Conservation (phyloP, 345 rosid genomes). For the Ceriops tagal region DNA sequence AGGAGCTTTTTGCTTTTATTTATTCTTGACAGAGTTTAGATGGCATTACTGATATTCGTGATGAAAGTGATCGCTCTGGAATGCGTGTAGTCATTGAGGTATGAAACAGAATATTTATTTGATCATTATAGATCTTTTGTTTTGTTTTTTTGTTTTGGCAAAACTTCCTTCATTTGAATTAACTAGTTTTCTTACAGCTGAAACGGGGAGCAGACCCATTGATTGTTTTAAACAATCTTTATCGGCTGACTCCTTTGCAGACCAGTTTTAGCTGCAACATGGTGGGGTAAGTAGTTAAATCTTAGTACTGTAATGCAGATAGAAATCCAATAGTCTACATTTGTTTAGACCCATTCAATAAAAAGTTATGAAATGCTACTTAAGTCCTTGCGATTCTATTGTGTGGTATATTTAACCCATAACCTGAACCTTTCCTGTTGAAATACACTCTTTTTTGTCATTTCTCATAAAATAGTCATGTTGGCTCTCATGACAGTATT, state of each 20-base stretch:
- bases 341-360: not conserved
- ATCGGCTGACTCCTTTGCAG: conserved; percentile 85
- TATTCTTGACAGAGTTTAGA: conserved; percentile 59
- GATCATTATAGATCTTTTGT: not conserved
- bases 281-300: conserved; percentile 66
- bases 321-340: not conserved
- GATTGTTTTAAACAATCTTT: conserved; percentile 77
- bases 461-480: not conserved
- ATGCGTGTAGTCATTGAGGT: conserved; percentile 97
- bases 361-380: not conserved
- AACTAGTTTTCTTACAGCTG: conserved; percentile 40
- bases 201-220: conserved; percentile 85
- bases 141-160: conserved; percentile 2
- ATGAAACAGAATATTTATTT: conserved; percentile 10
- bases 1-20: not conserved
- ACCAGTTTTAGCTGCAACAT: conserved; percentile 96
- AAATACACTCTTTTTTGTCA: no score
- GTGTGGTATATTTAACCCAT: no score
- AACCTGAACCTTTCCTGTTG: no score
- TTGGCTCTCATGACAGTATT: conserved; percentile 45
- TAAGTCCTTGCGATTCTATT: not conserved
- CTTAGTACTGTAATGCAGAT: not conserved
- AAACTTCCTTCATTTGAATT: no score
- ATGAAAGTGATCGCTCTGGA: conserved; percentile 94
- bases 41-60: conserved; percentile 92